phyloP scores from a whole-genome alignment of 148 eudicot species.

The Silene latifolia region DNA sequence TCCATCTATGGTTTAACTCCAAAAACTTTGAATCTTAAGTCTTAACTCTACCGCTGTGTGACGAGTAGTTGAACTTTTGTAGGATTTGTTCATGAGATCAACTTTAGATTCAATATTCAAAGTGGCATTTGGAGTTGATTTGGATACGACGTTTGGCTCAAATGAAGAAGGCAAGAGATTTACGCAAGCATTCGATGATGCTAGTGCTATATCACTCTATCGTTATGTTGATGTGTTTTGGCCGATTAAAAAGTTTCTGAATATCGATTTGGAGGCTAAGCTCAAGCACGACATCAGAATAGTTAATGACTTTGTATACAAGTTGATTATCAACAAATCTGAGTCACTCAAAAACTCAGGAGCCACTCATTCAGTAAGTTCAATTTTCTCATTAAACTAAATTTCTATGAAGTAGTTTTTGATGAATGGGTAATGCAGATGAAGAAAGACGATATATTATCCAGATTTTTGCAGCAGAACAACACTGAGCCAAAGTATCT shows the following conservation, averaged over 20 bases:
- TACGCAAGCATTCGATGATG: slow-evolving; percentile 57
- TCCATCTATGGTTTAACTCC: too few relatives aligned
- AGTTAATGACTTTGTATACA: slow-evolving; percentile 48
- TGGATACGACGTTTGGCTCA: slow-evolving; percentile 60
- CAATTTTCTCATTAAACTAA: too few relatives aligned
- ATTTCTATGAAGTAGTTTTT: not conserved
- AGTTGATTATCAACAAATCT: slow-evolving; percentile 44
- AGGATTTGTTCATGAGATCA: slow-evolving; percentile 80
- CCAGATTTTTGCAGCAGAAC: slow-evolving; percentile 49
- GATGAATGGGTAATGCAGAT: slow-evolving; percentile 24
- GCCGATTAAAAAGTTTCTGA: slow-evolving; percentile 57
- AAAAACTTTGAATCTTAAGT: too few relatives aligned
- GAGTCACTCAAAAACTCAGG: slow-evolving; percentile 29
- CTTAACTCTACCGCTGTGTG: too few relatives aligned
- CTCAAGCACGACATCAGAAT: slow-evolving; percentile 37
- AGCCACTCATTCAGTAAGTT: slow-evolving; percentile 34
- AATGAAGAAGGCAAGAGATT: slow-evolving; percentile 56
- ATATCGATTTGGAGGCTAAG: slow-evolving; percentile 52
- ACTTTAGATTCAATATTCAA: slow-evolving; percentile 75
- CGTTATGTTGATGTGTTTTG: slow-evolving; percentile 61
- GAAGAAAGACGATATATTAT: slow-evolving; percentile 61
- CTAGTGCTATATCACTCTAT: slow-evolving; percentile 39
- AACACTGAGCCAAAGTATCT: slow-evolving; percentile 55
- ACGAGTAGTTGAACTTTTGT: slow-evolving; percentile 4
- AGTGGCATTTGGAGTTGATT: slow-evolving; percentile 68